These are phyloP conservation scores for Ulota crispa DNA, from an alignment of 225 moss, liverwort and hornwort species.

Conservation along the genomic window DNA sequence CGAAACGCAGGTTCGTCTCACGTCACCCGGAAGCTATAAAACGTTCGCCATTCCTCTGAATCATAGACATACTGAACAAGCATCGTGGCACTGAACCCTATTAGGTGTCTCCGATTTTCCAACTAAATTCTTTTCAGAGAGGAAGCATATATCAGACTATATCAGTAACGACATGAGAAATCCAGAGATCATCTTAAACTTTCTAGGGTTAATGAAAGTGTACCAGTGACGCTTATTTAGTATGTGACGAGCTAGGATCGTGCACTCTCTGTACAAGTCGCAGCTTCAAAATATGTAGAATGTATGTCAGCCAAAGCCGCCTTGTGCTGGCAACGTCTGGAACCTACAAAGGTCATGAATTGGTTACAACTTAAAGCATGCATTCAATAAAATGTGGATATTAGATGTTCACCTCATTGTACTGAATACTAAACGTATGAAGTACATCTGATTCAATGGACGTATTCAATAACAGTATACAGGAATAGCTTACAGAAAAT, in stretches of 20 bases:
- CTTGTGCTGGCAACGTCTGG: not conserved
- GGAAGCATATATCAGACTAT: not conserved
- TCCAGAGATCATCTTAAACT: not conserved
- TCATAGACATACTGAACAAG: not conserved
- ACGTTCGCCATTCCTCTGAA: not conserved
- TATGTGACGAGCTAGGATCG: not conserved
- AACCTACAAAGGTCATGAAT: not conserved
- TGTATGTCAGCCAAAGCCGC: not conserved
- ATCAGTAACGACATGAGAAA: not conserved
- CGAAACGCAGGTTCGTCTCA: not conserved
- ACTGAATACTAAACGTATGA: not conserved
- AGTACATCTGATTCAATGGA: not conserved
- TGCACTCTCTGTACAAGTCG: not conserved
- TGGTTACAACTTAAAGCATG: not conserved
- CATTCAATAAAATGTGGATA: not conserved
- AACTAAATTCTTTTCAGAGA: not conserved
- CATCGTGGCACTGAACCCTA: conserved; percentile 5
- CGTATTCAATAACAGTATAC: not conserved
- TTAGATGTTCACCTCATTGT: not conserved
- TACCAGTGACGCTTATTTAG: not conserved
- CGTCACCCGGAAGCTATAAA: not conserved
- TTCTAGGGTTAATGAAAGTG: not conserved
- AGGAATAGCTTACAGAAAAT: conserved; percentile 7
- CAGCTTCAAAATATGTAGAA: not conserved
- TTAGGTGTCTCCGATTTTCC: not conserved